phyloP scores from a whole-genome alignment of 768 basidiomycete genomes.

The Suillus placidus region DNA sequence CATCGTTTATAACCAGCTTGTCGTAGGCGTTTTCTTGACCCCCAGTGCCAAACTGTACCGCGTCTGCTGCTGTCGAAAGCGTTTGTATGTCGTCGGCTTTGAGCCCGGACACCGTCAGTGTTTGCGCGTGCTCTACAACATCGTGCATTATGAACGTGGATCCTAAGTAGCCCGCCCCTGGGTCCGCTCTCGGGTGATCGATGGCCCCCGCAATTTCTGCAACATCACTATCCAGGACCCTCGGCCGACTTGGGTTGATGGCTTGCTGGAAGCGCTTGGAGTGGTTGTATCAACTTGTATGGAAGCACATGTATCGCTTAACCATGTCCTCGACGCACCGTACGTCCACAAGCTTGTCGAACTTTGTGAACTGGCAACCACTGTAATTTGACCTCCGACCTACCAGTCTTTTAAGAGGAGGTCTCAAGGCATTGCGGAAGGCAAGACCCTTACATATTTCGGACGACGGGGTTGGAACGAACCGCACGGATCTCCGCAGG shows the following conservation, averaged over 20 bases:
- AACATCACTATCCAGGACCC: neutral
- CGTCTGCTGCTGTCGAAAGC: neutral
- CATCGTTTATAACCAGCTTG: neutral
- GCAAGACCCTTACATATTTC: neutral
- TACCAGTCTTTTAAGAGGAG: neutral
- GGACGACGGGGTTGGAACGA: neutral
- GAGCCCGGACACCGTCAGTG: neutral
- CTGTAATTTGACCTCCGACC: neutral
- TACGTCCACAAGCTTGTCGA: neutral
- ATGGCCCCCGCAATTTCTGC: neutral
- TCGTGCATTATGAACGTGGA: neutral
- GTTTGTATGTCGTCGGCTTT: neutral
- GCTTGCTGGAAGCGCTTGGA: neutral
- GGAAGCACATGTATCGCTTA: neutral
- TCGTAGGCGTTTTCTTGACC: neutral
- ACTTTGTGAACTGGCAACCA: neutral
- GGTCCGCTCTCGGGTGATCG: neutral
- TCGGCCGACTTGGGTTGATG: neutral
- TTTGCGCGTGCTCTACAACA: neutral
- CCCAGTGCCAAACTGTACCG: neutral
- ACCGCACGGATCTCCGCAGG: neutral
- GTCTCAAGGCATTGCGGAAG: neutral
- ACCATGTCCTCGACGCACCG: neutral
- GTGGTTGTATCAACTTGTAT: too few species aligned
- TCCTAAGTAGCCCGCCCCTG: neutral